A percentile compares a stretch with the other conserved stretches of the same genome.
These are phyloP conservation scores for Spiraea crenata DNA, from an alignment of 331 rosid species.

Conservation along the genomic window DNA sequence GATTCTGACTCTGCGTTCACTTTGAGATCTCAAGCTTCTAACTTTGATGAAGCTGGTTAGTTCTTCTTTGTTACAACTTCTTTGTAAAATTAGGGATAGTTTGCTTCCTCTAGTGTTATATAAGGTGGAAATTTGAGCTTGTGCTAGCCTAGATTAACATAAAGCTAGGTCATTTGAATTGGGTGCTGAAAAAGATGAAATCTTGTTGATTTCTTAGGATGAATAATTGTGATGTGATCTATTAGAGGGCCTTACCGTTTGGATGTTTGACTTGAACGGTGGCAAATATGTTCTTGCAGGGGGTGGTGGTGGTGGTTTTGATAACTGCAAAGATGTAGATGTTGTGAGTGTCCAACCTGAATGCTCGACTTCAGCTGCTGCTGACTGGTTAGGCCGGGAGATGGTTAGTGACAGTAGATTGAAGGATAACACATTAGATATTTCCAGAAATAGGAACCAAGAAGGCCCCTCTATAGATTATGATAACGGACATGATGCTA, in stretches of 20 bases:
- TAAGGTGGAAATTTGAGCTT: background rate
- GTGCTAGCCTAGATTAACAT: background rate
- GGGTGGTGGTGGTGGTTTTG: slow-evolving; percentile 58
- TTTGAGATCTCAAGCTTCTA: slow-evolving; percentile 63
- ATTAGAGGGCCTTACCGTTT: background rate
- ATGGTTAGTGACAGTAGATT: slow-evolving; percentile 40
- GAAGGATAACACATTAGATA: slow-evolving; percentile 38
- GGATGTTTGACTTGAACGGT: slow-evolving; percentile 25
- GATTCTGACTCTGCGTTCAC: slow-evolving; percentile 56
- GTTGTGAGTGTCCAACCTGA: slow-evolving; percentile 81
- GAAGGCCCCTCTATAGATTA: slow-evolving; percentile 66
- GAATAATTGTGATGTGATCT: background rate
- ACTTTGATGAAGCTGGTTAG: slow-evolving; percentile 71
- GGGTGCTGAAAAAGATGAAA: background rate
- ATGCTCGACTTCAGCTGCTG: slow-evolving; percentile 43
- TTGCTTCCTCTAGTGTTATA: slow-evolving; percentile 14
- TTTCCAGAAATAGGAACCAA: slow-evolving; percentile 47
- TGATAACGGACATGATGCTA: slow-evolving; percentile 52
- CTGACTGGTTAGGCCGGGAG: slow-evolving; percentile 42
- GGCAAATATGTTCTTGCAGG: slow-evolving; percentile 27
- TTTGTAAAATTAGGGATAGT: background rate
- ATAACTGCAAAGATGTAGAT: slow-evolving; percentile 80
- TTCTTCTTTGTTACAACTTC: slow-evolving; percentile 9
- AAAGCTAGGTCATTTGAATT: background rate
- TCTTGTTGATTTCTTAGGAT: background rate